Base-by-base conservation (phyloP, 768 basidiomycete species). In the Pleurotus pulmonarius region DNA sequence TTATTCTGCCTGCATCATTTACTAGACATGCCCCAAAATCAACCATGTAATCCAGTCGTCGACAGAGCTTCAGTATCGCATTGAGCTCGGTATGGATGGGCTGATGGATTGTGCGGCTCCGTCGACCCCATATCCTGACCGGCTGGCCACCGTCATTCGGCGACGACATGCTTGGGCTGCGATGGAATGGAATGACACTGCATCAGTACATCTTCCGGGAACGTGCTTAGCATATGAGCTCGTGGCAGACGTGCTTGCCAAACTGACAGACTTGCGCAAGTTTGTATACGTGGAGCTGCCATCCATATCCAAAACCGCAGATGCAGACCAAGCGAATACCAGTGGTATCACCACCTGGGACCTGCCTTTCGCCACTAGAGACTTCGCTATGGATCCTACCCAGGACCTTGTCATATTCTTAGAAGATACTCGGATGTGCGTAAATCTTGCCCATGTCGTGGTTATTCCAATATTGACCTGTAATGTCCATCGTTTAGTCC, bases 341-440 rank as follows among this genome's bases (percentile, higher is more conserved):
- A 34, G 29, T 34, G 9, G 9, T 11, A 34, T 34, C 29, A 49
- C 41, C 37, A 70, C 56, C 29, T 25, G 67, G 20, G 71, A 82
- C 22, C 44, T 84, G 0, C 75, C 72, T 1, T 45, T 83, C 6
- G 56, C 65, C 5, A 71, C 75, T 38, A 72, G 80, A 45, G 85
- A 86, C 62, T 83, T 86, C 58, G 83, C 82, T 0, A 79, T 86
- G n/a, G 85, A 87, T 60, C 83, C 86, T 1, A 76, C 81, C 3
- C 86, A 87, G 65, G 83, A 87, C 59, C 62, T 87, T 44, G 69
- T 86, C 37, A 73, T 79, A 5, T 64, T 81, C 13, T 65, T 83
- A 15, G 61, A 66, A 53, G 63, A 63, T 25, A 63, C 64, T 22
- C 64, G 59, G 3, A 44, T 48, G 63, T 65, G 55, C 4, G 29